phyloP scores from a whole-genome alignment of 2,329 filamentous ascomycete genomes.

The Aspergillus glaucus region DNA sequence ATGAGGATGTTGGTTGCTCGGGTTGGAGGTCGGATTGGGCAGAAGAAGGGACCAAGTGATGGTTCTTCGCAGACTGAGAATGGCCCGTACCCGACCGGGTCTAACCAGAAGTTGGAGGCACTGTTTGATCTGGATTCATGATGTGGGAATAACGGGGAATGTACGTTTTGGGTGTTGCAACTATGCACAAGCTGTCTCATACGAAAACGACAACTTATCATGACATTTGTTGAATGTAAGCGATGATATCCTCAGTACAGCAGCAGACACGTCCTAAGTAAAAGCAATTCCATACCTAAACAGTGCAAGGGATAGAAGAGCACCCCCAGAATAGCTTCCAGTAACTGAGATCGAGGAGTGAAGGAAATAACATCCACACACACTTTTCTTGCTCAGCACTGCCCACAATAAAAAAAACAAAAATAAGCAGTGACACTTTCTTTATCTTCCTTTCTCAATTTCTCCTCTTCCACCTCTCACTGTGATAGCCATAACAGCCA shows the following conservation, averaged over 20 bases:
- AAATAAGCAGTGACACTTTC: neutral
- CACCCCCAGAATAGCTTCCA: constrained; percentile 8
- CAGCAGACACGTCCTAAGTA: neutral
- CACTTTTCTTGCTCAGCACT: neutral
- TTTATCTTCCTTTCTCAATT: neutral
- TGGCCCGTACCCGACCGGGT: constrained; percentile 19
- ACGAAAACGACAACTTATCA: no score
- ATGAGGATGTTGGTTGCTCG: constrained; percentile 44
- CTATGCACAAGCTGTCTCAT: no score
- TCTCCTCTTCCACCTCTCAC: neutral
- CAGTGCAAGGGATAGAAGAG: constrained; percentile 13
- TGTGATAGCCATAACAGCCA: neutral
- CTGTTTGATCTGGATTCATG: constrained; percentile 34
- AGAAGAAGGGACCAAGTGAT: constrained; percentile 16
- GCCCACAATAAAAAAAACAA: neutral
- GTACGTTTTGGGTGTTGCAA: neutral
- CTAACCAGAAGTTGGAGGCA: constrained; percentile 29
- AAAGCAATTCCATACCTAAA: constrained; percentile 1
- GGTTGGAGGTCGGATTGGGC: constrained; percentile 33
- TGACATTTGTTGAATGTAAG: no score
- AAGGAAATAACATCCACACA: constrained; percentile 4
- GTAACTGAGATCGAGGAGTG: constrained; percentile 5
- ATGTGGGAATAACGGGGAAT: neutral
- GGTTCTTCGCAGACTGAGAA: constrained; percentile 8
- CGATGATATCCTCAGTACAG: neutral